Percentiles rank a stretch among this genome's conserved stretches.
phyloP scores from a whole-genome alignment of 352 stramenopile species.

The Globisporangium barbulae region DNA sequence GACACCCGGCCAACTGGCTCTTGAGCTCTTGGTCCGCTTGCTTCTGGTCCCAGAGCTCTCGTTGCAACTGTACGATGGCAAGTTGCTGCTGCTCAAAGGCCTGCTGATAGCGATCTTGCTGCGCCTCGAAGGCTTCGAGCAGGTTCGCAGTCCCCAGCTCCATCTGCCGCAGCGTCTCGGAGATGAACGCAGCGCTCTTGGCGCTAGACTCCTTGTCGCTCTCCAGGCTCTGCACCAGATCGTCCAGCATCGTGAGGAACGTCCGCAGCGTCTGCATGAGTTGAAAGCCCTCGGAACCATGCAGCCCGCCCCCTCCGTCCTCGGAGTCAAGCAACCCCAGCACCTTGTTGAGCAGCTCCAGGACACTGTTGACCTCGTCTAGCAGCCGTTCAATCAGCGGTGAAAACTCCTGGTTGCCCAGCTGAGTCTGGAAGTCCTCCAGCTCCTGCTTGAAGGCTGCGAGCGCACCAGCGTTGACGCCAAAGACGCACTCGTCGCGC shows the following conservation, averaged over 20 bases:
- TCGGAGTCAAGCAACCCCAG: conserved; percentile 18
- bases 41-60: conserved; percentile 41
- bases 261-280: conserved; percentile 46
- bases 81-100: conserved; percentile 36
- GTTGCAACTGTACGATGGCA: conserved; percentile 38
- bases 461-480: conserved; percentile 32
- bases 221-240: conserved; percentile 23
- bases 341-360: conserved; percentile 29
- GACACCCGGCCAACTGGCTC: conserved; percentile 40
- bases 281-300: conserved; percentile 12
- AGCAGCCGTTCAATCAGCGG: conserved; percentile 26
- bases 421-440: conserved; percentile 24
- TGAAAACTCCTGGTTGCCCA: conserved; percentile 25
- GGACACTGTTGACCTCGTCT: conserved; percentile 27
- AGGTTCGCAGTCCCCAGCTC: conserved; percentile 57
- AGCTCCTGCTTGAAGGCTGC: conserved; percentile 31
- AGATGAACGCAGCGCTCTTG: conserved; percentile 26
- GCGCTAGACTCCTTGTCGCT: conserved; percentile 19
- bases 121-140: conserved; percentile 47
- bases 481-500: conserved; percentile 55
- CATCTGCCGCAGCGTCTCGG: conserved; percentile 51
- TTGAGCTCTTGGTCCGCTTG: conserved; percentile 41
- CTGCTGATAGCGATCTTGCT: conserved; percentile 47
- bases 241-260: conserved; percentile 37
- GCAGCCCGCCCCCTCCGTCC: conserved; percentile 8